These are phyloP conservation scores for Eucalyptus polybractea DNA, from an alignment of 345 rosid species.

Conservation along the genomic window DNA sequence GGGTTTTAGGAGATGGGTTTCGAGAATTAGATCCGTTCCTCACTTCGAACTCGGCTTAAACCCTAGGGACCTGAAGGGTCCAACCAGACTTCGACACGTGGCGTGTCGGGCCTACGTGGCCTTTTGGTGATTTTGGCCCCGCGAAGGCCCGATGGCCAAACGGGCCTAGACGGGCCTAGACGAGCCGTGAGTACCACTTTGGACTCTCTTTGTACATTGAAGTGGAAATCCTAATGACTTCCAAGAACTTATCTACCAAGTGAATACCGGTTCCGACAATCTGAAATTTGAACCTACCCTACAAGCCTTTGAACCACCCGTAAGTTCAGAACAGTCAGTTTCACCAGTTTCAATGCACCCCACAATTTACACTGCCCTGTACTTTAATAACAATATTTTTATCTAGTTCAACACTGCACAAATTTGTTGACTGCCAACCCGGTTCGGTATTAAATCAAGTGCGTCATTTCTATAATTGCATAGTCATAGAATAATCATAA, in stretches of 20 bases:
- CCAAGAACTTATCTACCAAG: not conserved
- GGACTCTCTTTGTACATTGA: not conserved
- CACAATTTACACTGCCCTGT: not conserved
- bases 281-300: not conserved
- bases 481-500: not conserved
- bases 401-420: not conserved
- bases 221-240: not conserved
- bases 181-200: not conserved
- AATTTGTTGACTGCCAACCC: not conserved
- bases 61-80: not conserved
- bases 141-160: not conserved
- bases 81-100: not conserved
- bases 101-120: not conserved
- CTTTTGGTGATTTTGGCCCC: not conserved
- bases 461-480: not conserved
- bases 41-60: conserved; percentile 2
- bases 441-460: not conserved
- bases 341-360: not conserved
- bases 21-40: not conserved
- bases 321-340: not conserved
- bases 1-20: not conserved
- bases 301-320: not conserved
- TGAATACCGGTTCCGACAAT: not conserved
- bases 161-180: not conserved
- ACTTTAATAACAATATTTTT: not conserved